Percentiles rank a stretch among this genome's conserved stretches.
These are phyloP conservation scores for Penicillium nordicum DNA, from an alignment of 2,329 filamentous ascomycete species.

Conservation along the genomic window DNA sequence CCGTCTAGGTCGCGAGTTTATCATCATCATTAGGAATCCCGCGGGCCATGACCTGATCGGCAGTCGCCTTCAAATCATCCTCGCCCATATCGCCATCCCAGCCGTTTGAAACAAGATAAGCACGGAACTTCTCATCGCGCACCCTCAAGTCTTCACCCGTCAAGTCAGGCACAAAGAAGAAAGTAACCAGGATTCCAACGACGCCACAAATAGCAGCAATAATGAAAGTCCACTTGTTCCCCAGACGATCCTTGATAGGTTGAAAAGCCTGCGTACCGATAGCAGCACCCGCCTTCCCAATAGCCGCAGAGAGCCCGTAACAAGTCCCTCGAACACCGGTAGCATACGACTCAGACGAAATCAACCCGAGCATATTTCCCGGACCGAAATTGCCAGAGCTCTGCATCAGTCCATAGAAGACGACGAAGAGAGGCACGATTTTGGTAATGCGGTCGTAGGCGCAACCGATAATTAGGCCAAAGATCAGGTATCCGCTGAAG, in stretches of 20 bases:
- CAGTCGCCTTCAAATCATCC: constrained; percentile 36
- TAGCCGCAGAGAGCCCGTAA: constrained; percentile 51
- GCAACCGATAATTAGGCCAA: constrained; percentile 52
- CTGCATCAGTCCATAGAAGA: constrained; percentile 54
- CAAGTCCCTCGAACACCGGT: constrained; percentile 53
- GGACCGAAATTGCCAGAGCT: constrained; percentile 51
- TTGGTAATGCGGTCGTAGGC: constrained; percentile 48
- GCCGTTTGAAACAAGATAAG: constrained; percentile 45
- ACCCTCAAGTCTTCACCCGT: constrained; percentile 45
- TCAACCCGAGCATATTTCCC: constrained; percentile 50
- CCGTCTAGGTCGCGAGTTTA: neutral
- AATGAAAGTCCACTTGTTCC: constrained; percentile 52
- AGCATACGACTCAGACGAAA: constrained; percentile 52
- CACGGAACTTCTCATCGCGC: constrained; percentile 46
- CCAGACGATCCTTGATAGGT: constrained; percentile 46
- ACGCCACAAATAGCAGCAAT: constrained; percentile 52
- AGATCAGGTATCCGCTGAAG: constrained; percentile 50
- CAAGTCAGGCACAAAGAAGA: constrained; percentile 48
- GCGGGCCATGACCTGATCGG: constrained; percentile 23
- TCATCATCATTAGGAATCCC: neutral
- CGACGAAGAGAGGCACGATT: constrained; percentile 51
- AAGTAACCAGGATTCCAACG: constrained; percentile 48
- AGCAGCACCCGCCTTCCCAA: constrained; percentile 53
- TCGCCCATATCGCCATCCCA: constrained; percentile 50
- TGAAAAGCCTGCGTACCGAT: constrained; percentile 52